phyloP scores from a whole-genome alignment of 1,284 basidiomycete genomes.

The Cutaneotrichosporon arboriforme region DNA sequence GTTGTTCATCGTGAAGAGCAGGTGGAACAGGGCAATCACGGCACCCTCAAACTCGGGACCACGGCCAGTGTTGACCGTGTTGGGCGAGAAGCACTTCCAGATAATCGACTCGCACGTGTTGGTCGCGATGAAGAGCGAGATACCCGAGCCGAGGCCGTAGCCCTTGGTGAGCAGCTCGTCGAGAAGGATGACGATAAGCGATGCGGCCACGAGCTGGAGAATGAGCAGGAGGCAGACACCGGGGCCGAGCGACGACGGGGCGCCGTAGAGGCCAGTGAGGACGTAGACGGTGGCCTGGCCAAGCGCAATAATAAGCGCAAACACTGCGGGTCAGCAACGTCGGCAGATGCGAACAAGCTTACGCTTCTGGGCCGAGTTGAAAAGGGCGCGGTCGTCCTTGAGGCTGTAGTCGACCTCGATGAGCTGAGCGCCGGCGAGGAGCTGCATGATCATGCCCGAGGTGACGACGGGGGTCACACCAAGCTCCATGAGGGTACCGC shows the following conservation, averaged over 20 bases:
- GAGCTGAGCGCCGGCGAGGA: slow-evolving; percentile 92
- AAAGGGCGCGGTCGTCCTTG: slow-evolving; percentile 94
- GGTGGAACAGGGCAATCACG: slow-evolving; percentile 91
- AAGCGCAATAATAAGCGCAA: slow-evolving; percentile 92
- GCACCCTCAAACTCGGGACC: slow-evolving; percentile 98
- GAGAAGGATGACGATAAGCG: slow-evolving; percentile 94
- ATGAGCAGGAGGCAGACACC: slow-evolving; percentile 93
- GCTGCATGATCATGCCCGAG: slow-evolving; percentile 99
- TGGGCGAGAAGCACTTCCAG: slow-evolving; percentile 99
- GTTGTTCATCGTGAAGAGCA: slow-evolving; percentile 97
- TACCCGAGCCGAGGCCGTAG: slow-evolving; percentile 96
- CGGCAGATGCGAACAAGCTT: slow-evolving; percentile 31
- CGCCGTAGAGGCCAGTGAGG: slow-evolving; percentile 92
- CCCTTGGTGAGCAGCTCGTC: slow-evolving; percentile 99
- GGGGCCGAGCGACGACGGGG: slow-evolving; percentile 86
- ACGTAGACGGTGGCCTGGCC: slow-evolving; percentile 98
- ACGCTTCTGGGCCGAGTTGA: slow-evolving; percentile 96
- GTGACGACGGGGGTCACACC: slow-evolving; percentile 98
- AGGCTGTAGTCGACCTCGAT: slow-evolving; percentile 96
- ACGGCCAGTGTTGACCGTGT: slow-evolving; percentile 95
- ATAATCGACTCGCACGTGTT: slow-evolving; percentile 99
- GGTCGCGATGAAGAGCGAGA: slow-evolving; percentile 98
- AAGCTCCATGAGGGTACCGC: slow-evolving; percentile 98
- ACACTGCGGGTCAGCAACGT: slow-evolving; percentile 57
- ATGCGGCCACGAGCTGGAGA: slow-evolving; percentile 87